Evolutionary conservation across 2,329 filamentous ascomycete species (phyloP).

Genomic region (Diaporthe destruens): DNA sequence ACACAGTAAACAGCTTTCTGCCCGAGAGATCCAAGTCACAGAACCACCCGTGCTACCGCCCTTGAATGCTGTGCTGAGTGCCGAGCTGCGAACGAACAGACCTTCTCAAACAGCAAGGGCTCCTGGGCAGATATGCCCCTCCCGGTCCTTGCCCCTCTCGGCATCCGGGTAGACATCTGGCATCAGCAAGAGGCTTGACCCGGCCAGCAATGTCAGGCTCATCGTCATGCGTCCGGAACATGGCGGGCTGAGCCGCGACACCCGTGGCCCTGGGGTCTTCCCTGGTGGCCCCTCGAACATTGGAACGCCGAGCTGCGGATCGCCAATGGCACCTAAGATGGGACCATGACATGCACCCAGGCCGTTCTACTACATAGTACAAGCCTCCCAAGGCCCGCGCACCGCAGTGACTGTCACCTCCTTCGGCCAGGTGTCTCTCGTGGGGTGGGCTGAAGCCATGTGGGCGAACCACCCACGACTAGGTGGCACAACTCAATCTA

Average conservation of each 20-base stretch:
- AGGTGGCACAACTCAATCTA: background rate
- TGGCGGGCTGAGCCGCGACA: constrained; percentile 38
- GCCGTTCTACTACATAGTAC: no score
- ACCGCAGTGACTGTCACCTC: background rate
- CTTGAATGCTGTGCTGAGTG: background rate
- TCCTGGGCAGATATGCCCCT: background rate
- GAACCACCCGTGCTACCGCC: constrained; percentile 31
- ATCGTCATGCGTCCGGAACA: constrained; percentile 38
- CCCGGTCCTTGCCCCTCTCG: background rate
- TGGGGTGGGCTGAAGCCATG: background rate
- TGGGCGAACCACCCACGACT: background rate
- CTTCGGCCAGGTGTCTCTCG: background rate
- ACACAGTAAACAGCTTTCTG: background rate
- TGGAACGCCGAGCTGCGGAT: constrained; percentile 25
- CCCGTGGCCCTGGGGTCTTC: constrained; percentile 25
- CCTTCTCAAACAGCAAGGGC: constrained; percentile 1
- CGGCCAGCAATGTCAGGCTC: constrained; percentile 8
- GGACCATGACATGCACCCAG: constrained; percentile 15
- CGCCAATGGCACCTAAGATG: constrained; percentile 18
- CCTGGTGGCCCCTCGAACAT: constrained; percentile 31
- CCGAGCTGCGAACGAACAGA: background rate
- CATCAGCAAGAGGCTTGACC: constrained; percentile 8
- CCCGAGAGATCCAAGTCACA: constrained; percentile 30
- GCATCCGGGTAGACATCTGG: constrained; percentile 20
- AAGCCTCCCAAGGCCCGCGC: constrained; percentile 8